Percentiles rank a stretch among this genome's conserved stretches.
phyloP scores from a whole-genome alignment of 306 rosid genomes.

The Hylodesmum podocarpum region DNA sequence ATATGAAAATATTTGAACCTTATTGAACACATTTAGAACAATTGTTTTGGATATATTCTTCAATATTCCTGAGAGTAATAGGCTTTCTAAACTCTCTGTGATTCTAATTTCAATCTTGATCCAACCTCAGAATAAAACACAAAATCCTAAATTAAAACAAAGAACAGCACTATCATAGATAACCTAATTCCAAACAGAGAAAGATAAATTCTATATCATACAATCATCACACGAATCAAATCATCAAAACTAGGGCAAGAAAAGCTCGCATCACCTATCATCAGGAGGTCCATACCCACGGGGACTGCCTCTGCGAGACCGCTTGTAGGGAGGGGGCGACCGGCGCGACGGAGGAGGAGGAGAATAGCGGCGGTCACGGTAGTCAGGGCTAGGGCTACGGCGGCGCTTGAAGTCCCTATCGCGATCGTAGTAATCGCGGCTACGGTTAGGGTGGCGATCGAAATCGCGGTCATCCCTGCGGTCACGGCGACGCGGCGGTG shows the following conservation, averaged over 20 bases:
- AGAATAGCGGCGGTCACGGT: conserved; percentile 81
- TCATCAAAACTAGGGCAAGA: neutral
- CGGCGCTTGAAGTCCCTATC: conserved; percentile 87
- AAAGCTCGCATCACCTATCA: conserved; percentile 48
- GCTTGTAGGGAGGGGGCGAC: conserved; percentile 77
- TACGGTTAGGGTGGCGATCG: conserved; percentile 72
- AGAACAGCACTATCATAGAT: neutral
- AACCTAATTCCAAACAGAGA: neutral
- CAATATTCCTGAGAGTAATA: too few relatives aligned
- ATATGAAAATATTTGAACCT: too few relatives aligned
- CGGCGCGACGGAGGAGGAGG: conserved; percentile 57
- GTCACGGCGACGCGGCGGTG: conserved; percentile 51
- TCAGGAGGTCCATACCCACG: conserved; percentile 70
- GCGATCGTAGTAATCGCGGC: conserved; percentile 73
- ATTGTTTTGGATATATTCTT: too few relatives aligned
- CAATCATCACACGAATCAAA: neutral
- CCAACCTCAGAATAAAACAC: too few relatives aligned
- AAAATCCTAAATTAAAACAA: neutral
- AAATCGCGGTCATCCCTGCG: conserved; percentile 68
- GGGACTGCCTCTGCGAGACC: conserved; percentile 86
- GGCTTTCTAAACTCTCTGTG: too few relatives aligned
- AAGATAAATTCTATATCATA: neutral
- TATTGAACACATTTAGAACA: too few relatives aligned
- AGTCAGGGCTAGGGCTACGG: conserved; percentile 66
- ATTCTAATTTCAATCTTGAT: too few relatives aligned